phyloP scores from a whole-genome alignment of 306 rosid species.

The Pterocarpus macrocarpus region DNA sequence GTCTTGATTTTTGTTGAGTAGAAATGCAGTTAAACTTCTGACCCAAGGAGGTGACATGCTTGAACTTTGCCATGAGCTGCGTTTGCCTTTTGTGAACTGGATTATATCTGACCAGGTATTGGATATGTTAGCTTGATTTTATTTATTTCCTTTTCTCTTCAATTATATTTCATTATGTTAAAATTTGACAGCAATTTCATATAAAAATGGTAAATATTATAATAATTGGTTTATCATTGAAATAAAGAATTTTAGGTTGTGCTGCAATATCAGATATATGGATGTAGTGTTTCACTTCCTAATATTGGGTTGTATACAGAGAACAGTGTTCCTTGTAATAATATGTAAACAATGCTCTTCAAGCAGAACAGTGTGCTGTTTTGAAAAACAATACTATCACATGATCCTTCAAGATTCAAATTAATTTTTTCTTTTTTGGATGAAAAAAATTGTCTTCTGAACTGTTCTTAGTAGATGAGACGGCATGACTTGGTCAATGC shows the following conservation, averaged over 20 bases:
- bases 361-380: background rate
- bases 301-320: conserved; percentile 13
- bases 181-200: conserved; percentile 21
- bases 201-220: conserved; percentile 34
- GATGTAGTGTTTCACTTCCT: conserved; percentile 7
- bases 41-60: conserved; percentile 96
- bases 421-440: background rate
- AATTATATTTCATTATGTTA: conserved; percentile 25
- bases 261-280: conserved; percentile 15
- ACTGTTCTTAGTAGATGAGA: conserved; percentile 11
- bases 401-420: conserved; percentile 33
- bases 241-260: conserved; percentile 12
- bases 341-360: conserved; percentile 9
- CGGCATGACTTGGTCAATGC: conserved; percentile 7
- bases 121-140: conserved; percentile 26
- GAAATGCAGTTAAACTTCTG: conserved; percentile 92
- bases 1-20: conserved; percentile 53
- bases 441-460: background rate
- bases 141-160: conserved; percentile 14
- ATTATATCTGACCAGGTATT: conserved; percentile 79
- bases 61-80: conserved; percentile 92
- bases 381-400: conserved; percentile 18
- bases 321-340: conserved; percentile 29
- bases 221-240: conserved; percentile 36
- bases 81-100: conserved; percentile 89